Evolutionary conservation across 352 stramenopile species (phyloP).

Genomic region (Plasmopara halstedii): DNA sequence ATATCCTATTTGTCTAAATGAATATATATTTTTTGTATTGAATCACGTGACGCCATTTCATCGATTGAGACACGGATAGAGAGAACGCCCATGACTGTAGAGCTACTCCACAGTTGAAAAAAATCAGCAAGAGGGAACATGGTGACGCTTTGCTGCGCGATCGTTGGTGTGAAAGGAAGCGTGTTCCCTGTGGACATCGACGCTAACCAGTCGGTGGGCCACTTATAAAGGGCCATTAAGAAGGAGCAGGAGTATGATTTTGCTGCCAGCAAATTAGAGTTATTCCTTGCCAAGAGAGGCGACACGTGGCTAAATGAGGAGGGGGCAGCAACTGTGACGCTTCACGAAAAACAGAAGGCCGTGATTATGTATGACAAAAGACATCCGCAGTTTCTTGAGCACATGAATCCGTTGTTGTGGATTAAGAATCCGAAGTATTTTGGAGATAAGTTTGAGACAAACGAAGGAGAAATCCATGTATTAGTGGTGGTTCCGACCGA

Average conservation of each 20-base stretch:
- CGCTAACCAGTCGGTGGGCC: neutral
- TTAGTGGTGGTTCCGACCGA: slow-evolving; percentile 7
- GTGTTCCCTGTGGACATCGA: neutral
- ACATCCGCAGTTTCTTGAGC: neutral
- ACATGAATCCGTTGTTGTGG: no score
- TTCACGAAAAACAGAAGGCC: no score
- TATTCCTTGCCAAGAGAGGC: slow-evolving; percentile 4
- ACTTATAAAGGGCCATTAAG: neutral
- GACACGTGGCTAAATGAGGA: neutral
- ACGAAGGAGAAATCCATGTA: neutral
- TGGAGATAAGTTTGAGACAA: neutral
- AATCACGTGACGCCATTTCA: no score
- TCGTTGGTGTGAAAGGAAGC: neutral
- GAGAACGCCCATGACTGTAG: no score
- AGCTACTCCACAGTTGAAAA: no score
- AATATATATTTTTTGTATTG: no score
- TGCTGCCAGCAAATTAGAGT: neutral
- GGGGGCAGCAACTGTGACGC: no score
- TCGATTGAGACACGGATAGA: no score
- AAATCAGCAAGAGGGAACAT: no score
- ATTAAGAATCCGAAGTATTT: no score
- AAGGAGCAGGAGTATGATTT: neutral
- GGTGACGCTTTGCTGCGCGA: neutral
- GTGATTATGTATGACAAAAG: neutral
- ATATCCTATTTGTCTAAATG: no score